phyloP scores from a whole-genome alignment of 768 basidiomycete species.

The Paxillus rubicundulus region DNA sequence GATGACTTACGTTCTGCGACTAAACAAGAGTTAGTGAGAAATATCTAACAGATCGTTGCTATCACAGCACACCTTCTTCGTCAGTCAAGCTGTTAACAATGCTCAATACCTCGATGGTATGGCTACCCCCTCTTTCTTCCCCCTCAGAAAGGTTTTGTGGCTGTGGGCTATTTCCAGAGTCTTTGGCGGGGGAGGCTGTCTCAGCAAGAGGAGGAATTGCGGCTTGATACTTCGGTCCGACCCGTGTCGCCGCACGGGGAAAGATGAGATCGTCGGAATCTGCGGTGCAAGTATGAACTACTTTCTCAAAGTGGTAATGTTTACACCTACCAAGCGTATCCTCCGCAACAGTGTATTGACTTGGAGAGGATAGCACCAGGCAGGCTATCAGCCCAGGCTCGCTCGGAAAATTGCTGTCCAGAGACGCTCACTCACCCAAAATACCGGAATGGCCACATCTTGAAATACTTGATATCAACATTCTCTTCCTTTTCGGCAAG shows the following conservation, averaged over 20 bases:
- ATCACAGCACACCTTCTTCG: conserved; percentile 56
- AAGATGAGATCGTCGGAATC: conserved; percentile 98
- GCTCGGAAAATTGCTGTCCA: not conserved
- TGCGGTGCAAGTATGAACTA: conserved; percentile 38
- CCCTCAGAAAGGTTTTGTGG: conserved; percentile 16
- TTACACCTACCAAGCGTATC: conserved; percentile 75
- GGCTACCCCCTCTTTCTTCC: conserved; percentile 67
- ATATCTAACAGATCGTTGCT: conserved; percentile 15
- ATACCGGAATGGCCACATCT: conserved; percentile 94
- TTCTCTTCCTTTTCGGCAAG: conserved; percentile 78
- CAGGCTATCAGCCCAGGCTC: conserved; percentile 9
- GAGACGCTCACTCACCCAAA: conserved; percentile 69
- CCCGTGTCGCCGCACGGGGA: conserved; percentile 88
- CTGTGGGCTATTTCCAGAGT: not conserved
- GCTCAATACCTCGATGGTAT: conserved; percentile 71
- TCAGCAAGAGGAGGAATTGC: conserved; percentile 42
- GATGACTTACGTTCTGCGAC: conserved; percentile 54
- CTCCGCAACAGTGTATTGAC: conserved; percentile 86
- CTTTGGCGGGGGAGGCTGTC: conserved; percentile 40
- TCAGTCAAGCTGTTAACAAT: conserved; percentile 61
- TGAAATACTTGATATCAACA: conserved; percentile 77
- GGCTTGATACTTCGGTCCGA: conserved; percentile 85
- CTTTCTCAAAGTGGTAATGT: conserved; percentile 11
- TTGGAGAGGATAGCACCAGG: conserved; percentile 31
- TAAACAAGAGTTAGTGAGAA: conserved; percentile 30